These are phyloP conservation scores for Glomus cerebriforme DNA, from an alignment of 192 early-diverging fungal genomes.

Conservation along the genomic window DNA sequence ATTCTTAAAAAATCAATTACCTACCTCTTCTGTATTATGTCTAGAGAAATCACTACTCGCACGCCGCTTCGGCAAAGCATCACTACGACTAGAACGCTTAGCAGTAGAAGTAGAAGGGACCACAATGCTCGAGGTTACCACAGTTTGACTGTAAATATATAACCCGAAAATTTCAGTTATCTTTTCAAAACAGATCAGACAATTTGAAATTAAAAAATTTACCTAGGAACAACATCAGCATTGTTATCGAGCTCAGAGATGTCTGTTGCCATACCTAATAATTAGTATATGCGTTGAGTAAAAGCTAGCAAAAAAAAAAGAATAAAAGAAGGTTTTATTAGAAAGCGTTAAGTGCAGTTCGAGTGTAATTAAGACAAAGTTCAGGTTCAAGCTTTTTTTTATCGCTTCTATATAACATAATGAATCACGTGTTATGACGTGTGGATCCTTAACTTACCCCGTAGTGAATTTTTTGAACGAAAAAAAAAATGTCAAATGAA, in stretches of 20 bases:
- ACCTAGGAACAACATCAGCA: background rate
- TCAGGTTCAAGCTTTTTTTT: too few species aligned
- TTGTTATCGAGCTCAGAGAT: background rate
- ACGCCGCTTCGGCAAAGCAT: conserved; percentile 12
- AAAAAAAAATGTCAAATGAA: too few species aligned
- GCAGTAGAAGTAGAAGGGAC: conserved; percentile 1
- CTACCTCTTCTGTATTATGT: conserved; percentile 11
- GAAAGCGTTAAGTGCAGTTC: too few species aligned
- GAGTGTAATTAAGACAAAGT: too few species aligned
- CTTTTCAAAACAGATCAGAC: background rate
- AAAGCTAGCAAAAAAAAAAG: too few species aligned
- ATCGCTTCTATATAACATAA: too few species aligned
- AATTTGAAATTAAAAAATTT: background rate
- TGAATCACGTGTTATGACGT: too few species aligned
- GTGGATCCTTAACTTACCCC: too few species aligned
- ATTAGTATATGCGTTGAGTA: background rate
- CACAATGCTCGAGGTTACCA: conserved; percentile 20
- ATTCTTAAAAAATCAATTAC: background rate
- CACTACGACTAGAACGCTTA: background rate
- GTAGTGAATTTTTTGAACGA: too few species aligned
- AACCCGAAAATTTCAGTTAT: background rate
- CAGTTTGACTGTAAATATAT: background rate
- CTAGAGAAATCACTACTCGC: background rate
- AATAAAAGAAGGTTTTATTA: conserved; percentile 30
- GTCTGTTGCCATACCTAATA: background rate